These are phyloP conservation scores for Arthromyces matolae DNA, from an alignment of 768 basidiomycete species.

Conservation along the genomic window DNA sequence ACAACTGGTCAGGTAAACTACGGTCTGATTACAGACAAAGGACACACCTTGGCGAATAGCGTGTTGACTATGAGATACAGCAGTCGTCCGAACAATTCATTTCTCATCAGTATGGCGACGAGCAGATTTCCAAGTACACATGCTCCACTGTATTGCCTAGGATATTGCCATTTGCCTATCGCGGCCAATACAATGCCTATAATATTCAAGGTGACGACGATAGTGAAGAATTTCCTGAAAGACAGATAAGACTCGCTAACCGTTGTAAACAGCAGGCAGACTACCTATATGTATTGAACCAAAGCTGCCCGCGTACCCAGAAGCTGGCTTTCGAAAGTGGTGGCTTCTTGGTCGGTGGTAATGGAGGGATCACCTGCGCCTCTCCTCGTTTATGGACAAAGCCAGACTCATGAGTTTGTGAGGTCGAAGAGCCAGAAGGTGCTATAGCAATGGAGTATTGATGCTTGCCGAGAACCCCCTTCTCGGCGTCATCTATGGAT, in stretches of 20 bases:
- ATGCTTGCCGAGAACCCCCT: constrained; percentile 29
- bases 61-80: constrained; percentile 72
- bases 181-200: constrained; percentile 58
- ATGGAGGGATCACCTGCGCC: constrained; percentile 8
- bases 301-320: constrained; percentile 60
- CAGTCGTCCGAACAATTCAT: constrained; percentile 78
- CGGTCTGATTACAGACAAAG: background rate
- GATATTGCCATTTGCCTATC: constrained; percentile 65
- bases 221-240: constrained; percentile 67
- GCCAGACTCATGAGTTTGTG: constrained; percentile 10
- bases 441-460: constrained; percentile 21
- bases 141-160: constrained; percentile 60
- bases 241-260: background rate
- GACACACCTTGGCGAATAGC: constrained; percentile 66
- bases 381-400: background rate
- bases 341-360: constrained; percentile 16
- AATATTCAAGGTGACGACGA: constrained; percentile 58
- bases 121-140: constrained; percentile 74
- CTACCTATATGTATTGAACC: constrained; percentile 80
- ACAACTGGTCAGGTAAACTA: background rate
- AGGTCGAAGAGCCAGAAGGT: constrained; percentile 10
- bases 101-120: constrained; percentile 70
- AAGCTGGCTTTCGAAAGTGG: constrained; percentile 39
- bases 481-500: constrained; percentile 35
- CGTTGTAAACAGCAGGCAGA: constrained; percentile 10